These are phyloP conservation scores for Aspergillus sp. DNA, from an alignment of 2,329 filamentous ascomycete genomes.

Conservation along the genomic window DNA sequence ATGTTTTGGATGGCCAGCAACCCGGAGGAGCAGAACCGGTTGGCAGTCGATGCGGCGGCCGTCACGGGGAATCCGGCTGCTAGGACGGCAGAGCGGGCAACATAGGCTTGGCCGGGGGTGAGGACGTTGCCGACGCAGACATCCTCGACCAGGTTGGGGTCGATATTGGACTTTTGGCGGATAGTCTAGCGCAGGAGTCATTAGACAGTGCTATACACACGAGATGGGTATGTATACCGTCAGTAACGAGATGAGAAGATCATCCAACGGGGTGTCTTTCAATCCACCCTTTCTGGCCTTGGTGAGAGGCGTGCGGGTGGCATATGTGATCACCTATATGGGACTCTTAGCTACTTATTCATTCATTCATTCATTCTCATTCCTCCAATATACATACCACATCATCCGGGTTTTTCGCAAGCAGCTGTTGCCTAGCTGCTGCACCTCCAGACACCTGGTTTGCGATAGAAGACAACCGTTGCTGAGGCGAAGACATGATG, in stretches of 20 bases:
- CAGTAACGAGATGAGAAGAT: slow-evolving; percentile 30
- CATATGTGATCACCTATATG: slow-evolving; percentile 32
- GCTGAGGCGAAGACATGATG: slow-evolving; percentile 32
- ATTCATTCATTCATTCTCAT: not conserved
- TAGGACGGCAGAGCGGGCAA: slow-evolving; percentile 77
- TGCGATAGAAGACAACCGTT: slow-evolving; percentile 34
- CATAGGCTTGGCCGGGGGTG: slow-evolving; percentile 78
- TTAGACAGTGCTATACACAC: no score
- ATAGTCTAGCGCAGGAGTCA: slow-evolving; percentile 44
- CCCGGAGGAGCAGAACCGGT: slow-evolving; percentile 85
- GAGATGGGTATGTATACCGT: slow-evolving; percentile 17
- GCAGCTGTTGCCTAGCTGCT: slow-evolving; percentile 22
- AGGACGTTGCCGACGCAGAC: slow-evolving; percentile 82
- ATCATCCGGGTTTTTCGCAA: slow-evolving; percentile 32
- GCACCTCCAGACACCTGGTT: slow-evolving; percentile 30
- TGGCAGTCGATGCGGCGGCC: slow-evolving; percentile 70
- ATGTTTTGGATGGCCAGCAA: slow-evolving; percentile 85
- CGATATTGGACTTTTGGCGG: slow-evolving; percentile 73
- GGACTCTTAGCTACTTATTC: not conserved
- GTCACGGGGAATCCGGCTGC: slow-evolving; percentile 78
- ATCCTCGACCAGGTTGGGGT: slow-evolving; percentile 79
- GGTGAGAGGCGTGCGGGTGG: slow-evolving; percentile 32
- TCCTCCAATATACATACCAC: slow-evolving; percentile 22
- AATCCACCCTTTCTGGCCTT: slow-evolving; percentile 35
- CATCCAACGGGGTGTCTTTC: slow-evolving; percentile 31